Percentiles rank a stretch among this genome's conserved stretches.
phyloP scores from a whole-genome alignment of 306 rosid species.

The Quercus bicolor region DNA sequence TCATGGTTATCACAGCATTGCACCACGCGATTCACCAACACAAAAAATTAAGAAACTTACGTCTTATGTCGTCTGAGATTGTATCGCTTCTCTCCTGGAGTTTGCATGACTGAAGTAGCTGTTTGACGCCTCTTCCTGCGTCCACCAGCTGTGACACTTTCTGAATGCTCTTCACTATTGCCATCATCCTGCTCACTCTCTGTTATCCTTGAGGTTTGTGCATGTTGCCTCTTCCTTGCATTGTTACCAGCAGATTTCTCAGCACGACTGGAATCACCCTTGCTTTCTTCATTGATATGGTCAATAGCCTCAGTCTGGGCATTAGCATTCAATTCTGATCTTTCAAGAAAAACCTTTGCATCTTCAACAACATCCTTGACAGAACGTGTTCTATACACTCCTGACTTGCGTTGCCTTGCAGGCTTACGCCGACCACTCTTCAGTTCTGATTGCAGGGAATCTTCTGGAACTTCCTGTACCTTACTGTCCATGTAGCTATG shows the following conservation, averaged over 20 bases:
- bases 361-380: conserved; percentile 76
- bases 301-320: conserved; percentile 32
- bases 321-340: conserved; percentile 31
- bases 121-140: conserved; percentile 63
- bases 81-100: conserved; percentile 64
- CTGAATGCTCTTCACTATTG: conserved; percentile 74
- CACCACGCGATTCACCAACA: conserved; percentile 11
- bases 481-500: conserved; percentile 52
- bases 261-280: conserved; percentile 42
- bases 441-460: conserved; percentile 67
- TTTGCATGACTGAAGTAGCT: conserved; percentile 38
- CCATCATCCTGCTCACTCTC: conserved; percentile 54
- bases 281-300: conserved; percentile 36
- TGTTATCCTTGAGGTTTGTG: conserved; percentile 44
- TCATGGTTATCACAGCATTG: conserved; percentile 9
- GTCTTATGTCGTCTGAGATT: conserved; percentile 73
- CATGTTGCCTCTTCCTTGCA: conserved; percentile 55
- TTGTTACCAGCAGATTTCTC: conserved; percentile 36
- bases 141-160: conserved; percentile 60
- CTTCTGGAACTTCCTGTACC: conserved; percentile 55
- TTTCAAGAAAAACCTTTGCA: conserved; percentile 60
- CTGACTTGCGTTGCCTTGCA: conserved; percentile 43
- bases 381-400: conserved; percentile 61
- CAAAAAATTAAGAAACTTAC: conserved; percentile 56
- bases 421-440: conserved; percentile 37